Evolutionary conservation across 2,329 filamentous ascomycete genomes (phyloP).

Genomic region (Colletotrichum trifolii): DNA sequence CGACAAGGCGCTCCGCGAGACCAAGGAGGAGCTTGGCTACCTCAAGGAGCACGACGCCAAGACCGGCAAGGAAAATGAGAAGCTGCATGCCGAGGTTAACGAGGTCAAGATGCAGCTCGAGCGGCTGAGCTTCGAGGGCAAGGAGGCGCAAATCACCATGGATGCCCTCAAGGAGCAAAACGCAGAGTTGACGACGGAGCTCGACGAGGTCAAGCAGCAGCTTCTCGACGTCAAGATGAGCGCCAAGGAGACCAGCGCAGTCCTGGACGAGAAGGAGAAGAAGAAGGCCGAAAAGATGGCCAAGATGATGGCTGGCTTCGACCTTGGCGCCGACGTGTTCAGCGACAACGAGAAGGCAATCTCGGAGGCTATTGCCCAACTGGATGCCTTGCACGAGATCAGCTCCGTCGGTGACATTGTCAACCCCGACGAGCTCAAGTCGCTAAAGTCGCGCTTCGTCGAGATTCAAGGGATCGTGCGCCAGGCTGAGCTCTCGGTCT

Average conservation of each 20-base stretch:
- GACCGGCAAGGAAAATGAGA: constrained; percentile 90
- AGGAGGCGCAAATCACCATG: constrained; percentile 97
- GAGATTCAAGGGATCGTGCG: constrained; percentile 93
- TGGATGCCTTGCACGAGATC: constrained; percentile 82
- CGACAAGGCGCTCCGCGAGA: constrained; percentile 84
- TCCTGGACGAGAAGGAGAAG: constrained; percentile 96
- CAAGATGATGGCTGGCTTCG: constrained; percentile 99
- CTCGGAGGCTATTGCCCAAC: constrained; percentile 82
- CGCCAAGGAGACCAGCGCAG: constrained; percentile 90
- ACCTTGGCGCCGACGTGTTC: constrained; percentile 91
- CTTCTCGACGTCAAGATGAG: constrained; percentile 96
- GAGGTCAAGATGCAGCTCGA: constrained; percentile 97
- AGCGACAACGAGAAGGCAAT: constrained; percentile 92
- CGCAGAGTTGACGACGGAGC: constrained; percentile 86
- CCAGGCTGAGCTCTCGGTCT: constrained; percentile 89
- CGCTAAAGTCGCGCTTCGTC: constrained; percentile 80
- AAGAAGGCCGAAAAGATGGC: constrained; percentile 99
- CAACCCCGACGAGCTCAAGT: constrained; percentile 82
- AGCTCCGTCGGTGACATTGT: constrained; percentile 82
- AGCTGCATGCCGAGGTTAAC: constrained; percentile 85
- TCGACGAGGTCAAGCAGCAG: constrained; percentile 96
- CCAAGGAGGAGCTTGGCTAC: constrained; percentile 85
- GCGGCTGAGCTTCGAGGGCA: constrained; percentile 93
- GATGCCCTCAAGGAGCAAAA: constrained; percentile 97
- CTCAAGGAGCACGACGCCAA: constrained; percentile 88